phyloP scores from a whole-genome alignment of 495 filamentous ascomycete species.

The Rostrohypoxylon terebratum region DNA sequence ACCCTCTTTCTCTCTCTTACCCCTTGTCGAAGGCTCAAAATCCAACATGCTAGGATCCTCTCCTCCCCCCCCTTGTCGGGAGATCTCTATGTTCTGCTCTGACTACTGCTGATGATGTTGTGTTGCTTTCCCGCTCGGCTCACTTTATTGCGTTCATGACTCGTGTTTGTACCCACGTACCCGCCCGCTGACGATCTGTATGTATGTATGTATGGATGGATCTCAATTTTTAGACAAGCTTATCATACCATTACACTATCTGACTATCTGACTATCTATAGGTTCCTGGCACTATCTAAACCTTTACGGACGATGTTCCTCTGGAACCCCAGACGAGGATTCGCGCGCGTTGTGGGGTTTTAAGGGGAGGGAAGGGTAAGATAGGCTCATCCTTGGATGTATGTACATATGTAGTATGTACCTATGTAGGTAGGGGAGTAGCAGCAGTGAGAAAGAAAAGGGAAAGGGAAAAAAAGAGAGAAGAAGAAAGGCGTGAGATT shows the following conservation, averaged over 20 bases:
- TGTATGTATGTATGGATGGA: no score
- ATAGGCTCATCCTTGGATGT: no score
- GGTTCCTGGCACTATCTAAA: no score
- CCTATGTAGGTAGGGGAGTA: not conserved
- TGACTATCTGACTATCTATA: no score
- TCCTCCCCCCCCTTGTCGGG: constrained; percentile 29
- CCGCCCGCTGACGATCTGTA: constrained; percentile 39
- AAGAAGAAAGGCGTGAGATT: constrained; percentile 28
- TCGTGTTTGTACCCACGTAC: constrained; percentile 25
- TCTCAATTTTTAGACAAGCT: constrained; percentile 26
- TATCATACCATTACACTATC: constrained; percentile 47
- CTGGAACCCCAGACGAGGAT: constrained; percentile 17
- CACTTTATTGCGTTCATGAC: constrained; percentile 20
- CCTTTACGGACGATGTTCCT: constrained; percentile 14
- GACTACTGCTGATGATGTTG: no score
- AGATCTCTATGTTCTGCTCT: constrained; percentile 27
- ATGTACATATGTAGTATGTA: not conserved
- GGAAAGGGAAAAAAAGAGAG: not conserved
- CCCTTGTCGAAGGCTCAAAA: constrained; percentile 17
- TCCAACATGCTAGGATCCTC: constrained; percentile 4
- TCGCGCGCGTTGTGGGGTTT: constrained; percentile 30
- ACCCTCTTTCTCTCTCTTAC: not conserved
- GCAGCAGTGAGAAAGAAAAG: not conserved
- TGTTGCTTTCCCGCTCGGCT: not conserved
- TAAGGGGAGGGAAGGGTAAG: constrained; percentile 10